Base-by-base conservation (phyloP, 2,329 filamentous ascomycete species). In the Rachicladosporium sp. region DNA sequence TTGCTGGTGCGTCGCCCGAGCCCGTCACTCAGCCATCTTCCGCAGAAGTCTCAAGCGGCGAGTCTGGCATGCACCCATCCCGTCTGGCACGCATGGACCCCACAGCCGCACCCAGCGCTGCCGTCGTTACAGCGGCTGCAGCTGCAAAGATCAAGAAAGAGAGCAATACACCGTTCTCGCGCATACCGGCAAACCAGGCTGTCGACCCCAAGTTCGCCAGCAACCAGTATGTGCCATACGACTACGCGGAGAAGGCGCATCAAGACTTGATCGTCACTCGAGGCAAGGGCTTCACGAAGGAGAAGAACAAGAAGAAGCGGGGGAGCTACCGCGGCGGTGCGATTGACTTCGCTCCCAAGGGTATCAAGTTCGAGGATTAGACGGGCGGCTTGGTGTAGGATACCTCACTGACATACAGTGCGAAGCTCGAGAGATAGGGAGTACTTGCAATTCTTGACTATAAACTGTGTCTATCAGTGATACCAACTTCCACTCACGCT, bases 241-340 rank as follows among this genome's bases (percentile, higher is more conserved):
- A 82, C 47, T 98, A 96, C 64, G 89, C 88, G 15, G 81, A 91
- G 52, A 78, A 78, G 51, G 93, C 93, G 6, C 84, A 88, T 57
- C 75, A 86, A 50, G 88, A 95, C 58, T 67, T 98, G 46, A 84
- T 87, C 36, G 75, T 94, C 31, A 96, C 89, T 27, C 85, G 82
- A 60, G 91, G 91, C 54, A 96, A 95, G 68, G 87, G 86, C 3
- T 98, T 98, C 66, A 96, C 89, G 44, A 98, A 98, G 71, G 91
- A 96, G 70, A 98, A 98, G 78, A 98, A 98, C 67, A 98, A 98
- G 60, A 65, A 66, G 56, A 67, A 68, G 58, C 43, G 55, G 48
- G 57, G 56, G 55, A 43, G 49, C 49, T 98, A 94, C 71, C 78
- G 82, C 35, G 91, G 91, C 33, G 91, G 91, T 5, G 64, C 73